These are phyloP conservation scores for Casaregolazyma suthepensis DNA, from an alignment of 1,139 yeast genomes.

Conservation along the genomic window DNA sequence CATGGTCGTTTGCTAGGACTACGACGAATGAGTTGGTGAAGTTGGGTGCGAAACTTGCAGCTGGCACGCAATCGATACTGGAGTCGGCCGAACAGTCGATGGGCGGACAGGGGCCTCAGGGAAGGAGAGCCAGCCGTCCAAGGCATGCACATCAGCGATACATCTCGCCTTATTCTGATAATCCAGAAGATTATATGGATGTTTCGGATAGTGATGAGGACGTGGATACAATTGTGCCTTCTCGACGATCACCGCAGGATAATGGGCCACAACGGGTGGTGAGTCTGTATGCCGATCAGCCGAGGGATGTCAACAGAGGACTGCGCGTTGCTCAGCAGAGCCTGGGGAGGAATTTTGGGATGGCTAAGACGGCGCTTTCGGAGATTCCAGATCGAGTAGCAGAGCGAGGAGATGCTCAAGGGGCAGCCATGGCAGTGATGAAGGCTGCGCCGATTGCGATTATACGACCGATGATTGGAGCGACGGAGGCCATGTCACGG, in stretches of 20 bases:
- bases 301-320: constrained; percentile 64
- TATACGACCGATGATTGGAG: constrained; percentile 83
- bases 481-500: constrained; percentile 83
- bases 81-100: constrained; percentile 74
- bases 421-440: constrained; percentile 61
- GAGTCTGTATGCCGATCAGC: constrained; percentile 84
- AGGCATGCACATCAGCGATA: constrained; percentile 8
- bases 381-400: constrained; percentile 56
- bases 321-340: constrained; percentile 65
- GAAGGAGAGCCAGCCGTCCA: constrained; percentile 18
- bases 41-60: constrained; percentile 78
- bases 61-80: constrained; percentile 78
- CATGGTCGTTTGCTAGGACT: constrained; percentile 66
- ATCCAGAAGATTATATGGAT: constrained; percentile 28
- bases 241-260: constrained; percentile 14
- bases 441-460: constrained; percentile 75
- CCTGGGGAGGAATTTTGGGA: constrained; percentile 58
- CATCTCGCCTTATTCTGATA: constrained; percentile 27
- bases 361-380: constrained; percentile 60
- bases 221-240: constrained; percentile 25
- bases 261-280: constrained; percentile 31
- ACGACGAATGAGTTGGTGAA: constrained; percentile 78
- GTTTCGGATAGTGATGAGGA: constrained; percentile 31
- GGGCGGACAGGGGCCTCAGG: constrained; percentile 60
- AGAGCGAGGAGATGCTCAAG: constrained; percentile 47